A percentile compares a stretch with the other conserved stretches of the same genome.
Conservation (phyloP, 1,284 basidiomycete species). For the Amylostereum areolatum region DNA sequence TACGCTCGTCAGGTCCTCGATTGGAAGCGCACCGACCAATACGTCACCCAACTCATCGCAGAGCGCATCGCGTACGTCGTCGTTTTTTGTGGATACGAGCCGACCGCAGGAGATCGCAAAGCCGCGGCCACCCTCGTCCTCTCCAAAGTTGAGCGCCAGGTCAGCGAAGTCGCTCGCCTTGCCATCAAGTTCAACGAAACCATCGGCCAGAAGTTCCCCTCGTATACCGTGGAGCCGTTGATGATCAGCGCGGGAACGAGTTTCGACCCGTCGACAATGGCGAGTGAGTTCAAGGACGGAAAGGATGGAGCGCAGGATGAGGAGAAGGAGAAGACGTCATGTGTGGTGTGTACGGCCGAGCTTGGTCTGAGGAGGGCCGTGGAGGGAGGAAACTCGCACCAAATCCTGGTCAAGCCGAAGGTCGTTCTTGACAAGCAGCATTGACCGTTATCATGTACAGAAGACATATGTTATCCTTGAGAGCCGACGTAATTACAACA, state of each 20-base stretch:
- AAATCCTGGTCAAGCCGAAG: neutral
- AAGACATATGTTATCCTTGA: too few species aligned
- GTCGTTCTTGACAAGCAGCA: too few species aligned
- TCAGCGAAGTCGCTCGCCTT: neutral
- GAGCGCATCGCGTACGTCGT: neutral
- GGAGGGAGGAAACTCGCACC: neutral
- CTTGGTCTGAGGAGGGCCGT: neutral
- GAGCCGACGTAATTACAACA: too few species aligned
- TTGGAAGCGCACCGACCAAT: neutral
- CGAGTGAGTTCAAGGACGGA: neutral
- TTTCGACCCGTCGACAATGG: neutral
- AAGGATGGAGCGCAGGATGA: neutral
- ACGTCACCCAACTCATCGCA: neutral
- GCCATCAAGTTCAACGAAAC: neutral
- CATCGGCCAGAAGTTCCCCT: neutral
- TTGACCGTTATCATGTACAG: too few species aligned
- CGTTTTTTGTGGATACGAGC: neutral
- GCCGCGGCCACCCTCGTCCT: neutral
- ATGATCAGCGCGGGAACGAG: too few species aligned
- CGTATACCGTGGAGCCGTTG: neutral
- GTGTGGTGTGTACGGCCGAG: neutral
- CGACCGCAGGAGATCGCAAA: neutral
- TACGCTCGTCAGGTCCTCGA: neutral
- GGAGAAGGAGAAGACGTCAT: neutral
- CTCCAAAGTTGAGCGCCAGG: neutral